Percentiles rank a stretch among this genome's conserved stretches.
Evolutionary conservation across 2,329 filamentous ascomycete genomes (phyloP).

Genomic region (Fonsecaea multimorphosa): DNA sequence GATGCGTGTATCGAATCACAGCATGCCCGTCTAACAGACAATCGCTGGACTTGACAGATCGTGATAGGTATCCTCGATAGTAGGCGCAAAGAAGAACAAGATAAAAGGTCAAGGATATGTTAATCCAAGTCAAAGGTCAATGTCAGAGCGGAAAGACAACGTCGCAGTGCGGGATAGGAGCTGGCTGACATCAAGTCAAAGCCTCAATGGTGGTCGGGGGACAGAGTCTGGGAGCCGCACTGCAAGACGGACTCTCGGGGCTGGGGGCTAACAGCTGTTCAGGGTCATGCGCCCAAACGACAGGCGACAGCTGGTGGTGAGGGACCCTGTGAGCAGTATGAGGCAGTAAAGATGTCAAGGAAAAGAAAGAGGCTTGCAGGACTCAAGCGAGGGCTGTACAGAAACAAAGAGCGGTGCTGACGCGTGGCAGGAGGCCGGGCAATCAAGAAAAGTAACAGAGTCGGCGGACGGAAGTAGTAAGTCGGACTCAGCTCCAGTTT

Average conservation of each 20-base stretch:
- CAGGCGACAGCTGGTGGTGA: slow-evolving; percentile 10
- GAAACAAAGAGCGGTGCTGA: slow-evolving; percentile 15
- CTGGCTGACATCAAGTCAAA: background rate
- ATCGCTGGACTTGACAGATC: background rate
- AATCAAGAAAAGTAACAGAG: slow-evolving; percentile 15
- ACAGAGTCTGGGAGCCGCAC: background rate
- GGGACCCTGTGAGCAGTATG: slow-evolving; percentile 17
- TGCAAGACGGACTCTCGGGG: background rate
- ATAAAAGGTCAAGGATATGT: no score
- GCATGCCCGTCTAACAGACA: background rate
- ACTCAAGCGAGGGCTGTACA: slow-evolving; percentile 5
- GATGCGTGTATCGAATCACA: background rate
- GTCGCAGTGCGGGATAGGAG: background rate
- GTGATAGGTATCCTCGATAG: background rate
- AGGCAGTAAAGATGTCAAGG: background rate
- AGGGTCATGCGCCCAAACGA: background rate
- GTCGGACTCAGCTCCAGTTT: background rate
- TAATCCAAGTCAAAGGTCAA: background rate
- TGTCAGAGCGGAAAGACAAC: background rate
- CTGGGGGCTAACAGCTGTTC: slow-evolving; percentile 7
- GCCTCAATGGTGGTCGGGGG: background rate
- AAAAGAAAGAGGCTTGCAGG: background rate
- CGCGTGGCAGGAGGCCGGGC: slow-evolving; percentile 25
- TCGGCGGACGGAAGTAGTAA: slow-evolving; percentile 2
- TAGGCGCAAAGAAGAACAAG: background rate